A percentile compares a stretch with the other conserved stretches of the same genome.
Evolutionary conservation across 345 rosid genomes (phyloP).

Genomic region (Boechera retrofracta): DNA sequence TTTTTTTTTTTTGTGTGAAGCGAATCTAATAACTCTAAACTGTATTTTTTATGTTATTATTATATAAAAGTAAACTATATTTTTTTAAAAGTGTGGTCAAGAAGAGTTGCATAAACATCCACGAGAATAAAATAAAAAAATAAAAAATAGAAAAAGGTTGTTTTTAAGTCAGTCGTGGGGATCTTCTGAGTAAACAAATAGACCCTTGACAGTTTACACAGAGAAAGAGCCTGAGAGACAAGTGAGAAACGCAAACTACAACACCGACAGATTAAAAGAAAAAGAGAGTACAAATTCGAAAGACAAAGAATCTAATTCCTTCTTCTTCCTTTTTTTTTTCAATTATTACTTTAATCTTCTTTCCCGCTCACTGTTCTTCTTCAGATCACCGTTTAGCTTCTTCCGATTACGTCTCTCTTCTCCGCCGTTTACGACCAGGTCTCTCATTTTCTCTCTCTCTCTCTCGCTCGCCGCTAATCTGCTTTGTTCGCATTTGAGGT

Average conservation of each 20-base stretch:
- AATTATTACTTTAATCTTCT: slow-evolving; percentile 26
- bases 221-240: slow-evolving; percentile 17
- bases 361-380: slow-evolving; percentile 51
- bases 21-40: not conserved
- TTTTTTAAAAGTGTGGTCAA: not conserved
- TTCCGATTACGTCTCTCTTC: slow-evolving; percentile 33
- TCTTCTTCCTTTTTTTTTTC: not conserved
- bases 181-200: slow-evolving; percentile 14
- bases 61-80: no score
- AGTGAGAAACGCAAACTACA: slow-evolving; percentile 17
- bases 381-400: not conserved
- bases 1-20: no score
- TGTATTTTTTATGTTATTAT: no score
- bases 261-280: slow-evolving; percentile 10
- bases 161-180: slow-evolving; percentile 13
- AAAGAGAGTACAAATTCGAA: slow-evolving; percentile 35
- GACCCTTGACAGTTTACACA: not conserved
- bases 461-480: not conserved
- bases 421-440: slow-evolving; percentile 53
- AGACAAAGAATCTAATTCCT: slow-evolving; percentile 31
- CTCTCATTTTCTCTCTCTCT: slow-evolving; percentile 11
- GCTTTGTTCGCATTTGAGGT: not conserved
- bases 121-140: not conserved
- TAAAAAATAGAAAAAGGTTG: slow-evolving; percentile 5
- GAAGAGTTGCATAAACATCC: not conserved